phyloP scores from a whole-genome alignment of 2,329 filamentous ascomycete genomes.

The Fusarium caatingaense region DNA sequence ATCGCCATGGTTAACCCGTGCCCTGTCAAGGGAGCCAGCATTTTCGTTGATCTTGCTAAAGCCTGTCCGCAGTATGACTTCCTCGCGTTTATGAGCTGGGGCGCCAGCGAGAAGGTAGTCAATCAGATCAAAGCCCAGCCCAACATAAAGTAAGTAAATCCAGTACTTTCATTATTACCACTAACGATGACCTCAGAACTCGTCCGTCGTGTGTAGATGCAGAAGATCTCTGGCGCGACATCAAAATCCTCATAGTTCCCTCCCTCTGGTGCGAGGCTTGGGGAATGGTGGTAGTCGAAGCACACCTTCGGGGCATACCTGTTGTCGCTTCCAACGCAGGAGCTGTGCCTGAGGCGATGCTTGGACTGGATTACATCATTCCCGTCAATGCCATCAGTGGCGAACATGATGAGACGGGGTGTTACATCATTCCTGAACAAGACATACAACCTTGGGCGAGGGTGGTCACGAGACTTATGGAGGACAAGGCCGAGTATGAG shows the following conservation, averaged over 20 bases:
- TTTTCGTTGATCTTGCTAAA: background rate
- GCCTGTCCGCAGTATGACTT: background rate
- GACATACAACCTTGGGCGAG: background rate
- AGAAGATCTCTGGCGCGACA: conserved; percentile 1
- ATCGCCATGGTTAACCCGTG: background rate
- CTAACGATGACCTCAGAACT: background rate
- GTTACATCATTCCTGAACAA: background rate
- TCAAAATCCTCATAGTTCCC: background rate
- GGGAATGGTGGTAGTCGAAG: conserved; percentile 10
- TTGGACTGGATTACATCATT: conserved; percentile 1
- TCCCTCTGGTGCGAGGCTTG: conserved; percentile 9
- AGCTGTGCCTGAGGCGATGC: background rate
- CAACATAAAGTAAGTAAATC: background rate
- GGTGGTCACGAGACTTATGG: background rate
- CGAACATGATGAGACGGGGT: background rate
- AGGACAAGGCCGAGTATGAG: background rate
- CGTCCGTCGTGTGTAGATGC: background rate
- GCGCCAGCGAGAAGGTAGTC: background rate
- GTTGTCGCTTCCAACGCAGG: background rate
- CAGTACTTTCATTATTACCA: accelerated
- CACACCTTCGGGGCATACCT: conserved; percentile 4
- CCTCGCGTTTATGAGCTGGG: background rate
- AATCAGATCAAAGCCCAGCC: background rate
- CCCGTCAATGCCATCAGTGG: background rate
- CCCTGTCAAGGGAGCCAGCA: background rate